These are phyloP conservation scores for Spathaspora passalidarum DNA, from an alignment of 805 yeast genomes.

Conservation along the genomic window DNA sequence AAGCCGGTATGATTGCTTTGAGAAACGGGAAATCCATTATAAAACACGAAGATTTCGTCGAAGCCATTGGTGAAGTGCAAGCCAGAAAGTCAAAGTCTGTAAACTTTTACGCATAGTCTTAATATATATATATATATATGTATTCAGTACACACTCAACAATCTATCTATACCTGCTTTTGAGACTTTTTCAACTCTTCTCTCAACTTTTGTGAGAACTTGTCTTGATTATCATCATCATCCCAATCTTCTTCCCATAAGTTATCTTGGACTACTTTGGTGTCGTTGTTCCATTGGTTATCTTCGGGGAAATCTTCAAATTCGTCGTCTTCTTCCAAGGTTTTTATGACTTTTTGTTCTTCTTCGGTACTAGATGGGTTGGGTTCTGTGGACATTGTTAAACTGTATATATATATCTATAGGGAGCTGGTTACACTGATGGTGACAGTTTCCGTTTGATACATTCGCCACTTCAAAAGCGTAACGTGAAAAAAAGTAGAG, in stretches of 20 bases:
- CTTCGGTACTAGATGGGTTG: constrained; percentile 13
- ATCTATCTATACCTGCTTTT: neutral
- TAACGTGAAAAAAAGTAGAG: too few species aligned
- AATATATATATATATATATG: constrained; percentile 4
- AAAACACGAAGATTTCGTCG: constrained; percentile 96
- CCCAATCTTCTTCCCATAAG: constrained; percentile 98
- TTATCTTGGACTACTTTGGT: constrained; percentile 51
- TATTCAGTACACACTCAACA: neutral
- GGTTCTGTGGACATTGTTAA: too few species aligned
- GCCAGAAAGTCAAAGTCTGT: constrained; percentile 95
- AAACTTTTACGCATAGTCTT: constrained; percentile 83
- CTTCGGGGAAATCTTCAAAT: constrained; percentile 94
- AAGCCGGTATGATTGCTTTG: constrained; percentile 99
- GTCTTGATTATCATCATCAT: constrained; percentile 89
- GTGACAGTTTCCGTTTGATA: too few species aligned
- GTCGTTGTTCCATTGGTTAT: constrained; percentile 67
- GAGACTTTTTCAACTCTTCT: constrained; percentile 37
- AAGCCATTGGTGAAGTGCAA: constrained; percentile 97
- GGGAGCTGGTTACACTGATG: too few species aligned
- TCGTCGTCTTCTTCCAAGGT: constrained; percentile 94
- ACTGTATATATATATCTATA: too few species aligned
- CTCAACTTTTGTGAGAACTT: constrained; percentile 76
- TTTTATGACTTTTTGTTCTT: constrained; percentile 48
- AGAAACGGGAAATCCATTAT: constrained; percentile 90
- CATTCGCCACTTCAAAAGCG: too few species aligned